These are phyloP conservation scores for Cornus controversa DNA, from an alignment of 148 eudicot genomes.

Conservation along the genomic window DNA sequence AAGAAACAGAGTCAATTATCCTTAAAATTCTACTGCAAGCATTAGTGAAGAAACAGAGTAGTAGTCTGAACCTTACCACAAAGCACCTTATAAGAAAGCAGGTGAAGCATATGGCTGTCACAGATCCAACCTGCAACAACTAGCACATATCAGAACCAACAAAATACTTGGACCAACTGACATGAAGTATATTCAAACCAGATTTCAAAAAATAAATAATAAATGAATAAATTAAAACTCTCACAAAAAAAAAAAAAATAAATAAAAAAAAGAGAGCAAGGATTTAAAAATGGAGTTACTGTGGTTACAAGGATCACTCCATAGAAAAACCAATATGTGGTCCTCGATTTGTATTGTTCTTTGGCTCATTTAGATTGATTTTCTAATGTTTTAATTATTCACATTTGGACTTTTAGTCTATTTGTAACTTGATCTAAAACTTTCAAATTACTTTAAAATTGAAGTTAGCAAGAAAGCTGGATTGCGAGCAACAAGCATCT, in stretches of 20 bases:
- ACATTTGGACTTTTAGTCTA: too few relatives aligned
- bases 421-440: too few relatives aligned
- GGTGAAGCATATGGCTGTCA: conserved; percentile 74
- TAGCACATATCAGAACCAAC: conserved; percentile 11
- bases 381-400: too few relatives aligned
- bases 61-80: conserved; percentile 53
- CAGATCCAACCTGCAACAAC: conserved; percentile 82
- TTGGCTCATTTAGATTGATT: too few relatives aligned
- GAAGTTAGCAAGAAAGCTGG: too few relatives aligned
- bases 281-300: not conserved
- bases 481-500: too few relatives aligned
- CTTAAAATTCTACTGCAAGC: not conserved
- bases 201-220: not conserved
- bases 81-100: conserved; percentile 80
- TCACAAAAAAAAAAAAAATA: not conserved
- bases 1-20: not conserved
- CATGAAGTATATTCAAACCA: not conserved
- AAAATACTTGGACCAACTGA: conserved; percentile 6
- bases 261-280: too few relatives aligned
- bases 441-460: too few relatives aligned
- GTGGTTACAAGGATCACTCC: not conserved
- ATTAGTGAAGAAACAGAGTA: not conserved
- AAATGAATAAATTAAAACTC: too few relatives aligned
- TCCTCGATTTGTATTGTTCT: too few relatives aligned
- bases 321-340: too few relatives aligned